Percentiles rank a stretch among this genome's conserved stretches.
Evolutionary conservation across 192 early-diverging fungal species (phyloP).

Genomic region (Coemansia sp.): DNA sequence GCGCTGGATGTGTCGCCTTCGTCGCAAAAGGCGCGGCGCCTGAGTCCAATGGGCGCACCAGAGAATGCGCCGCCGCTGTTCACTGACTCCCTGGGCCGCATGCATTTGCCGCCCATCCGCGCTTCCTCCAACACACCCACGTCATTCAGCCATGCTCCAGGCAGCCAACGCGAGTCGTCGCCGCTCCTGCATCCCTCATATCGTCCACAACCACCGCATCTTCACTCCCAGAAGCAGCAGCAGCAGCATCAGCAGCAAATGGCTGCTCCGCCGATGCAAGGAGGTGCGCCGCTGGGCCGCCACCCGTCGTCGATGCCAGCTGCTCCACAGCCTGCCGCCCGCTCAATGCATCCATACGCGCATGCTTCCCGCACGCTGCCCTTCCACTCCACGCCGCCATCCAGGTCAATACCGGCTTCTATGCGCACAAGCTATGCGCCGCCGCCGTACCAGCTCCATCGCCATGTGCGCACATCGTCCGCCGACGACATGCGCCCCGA

Average conservation of each 20-base stretch:
- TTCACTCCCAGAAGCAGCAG: neutral
- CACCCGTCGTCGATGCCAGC: neutral
- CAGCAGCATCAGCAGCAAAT: neutral
- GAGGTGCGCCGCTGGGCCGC: neutral
- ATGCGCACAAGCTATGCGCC: neutral
- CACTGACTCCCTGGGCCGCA: conserved; percentile 34
- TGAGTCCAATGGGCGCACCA: neutral
- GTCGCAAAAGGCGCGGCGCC: conserved; percentile 1
- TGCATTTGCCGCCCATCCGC: conserved; percentile 43
- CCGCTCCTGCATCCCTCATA: conserved; percentile 1
- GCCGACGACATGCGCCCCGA: neutral
- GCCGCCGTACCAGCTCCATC: neutral
- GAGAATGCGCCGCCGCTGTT: conserved; percentile 16
- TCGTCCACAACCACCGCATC: neutral
- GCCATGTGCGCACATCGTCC: conserved; percentile 6
- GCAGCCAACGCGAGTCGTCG: neutral
- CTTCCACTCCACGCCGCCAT: neutral
- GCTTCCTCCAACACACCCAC: neutral
- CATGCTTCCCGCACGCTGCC: neutral
- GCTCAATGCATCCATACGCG: neutral
- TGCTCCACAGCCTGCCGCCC: neutral
- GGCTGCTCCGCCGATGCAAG: neutral
- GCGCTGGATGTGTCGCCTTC: neutral
- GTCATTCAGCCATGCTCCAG: neutral
- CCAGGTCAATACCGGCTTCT: neutral